Conservation (phyloP, 768 basidiomycete species). For the Asterophora lycoperdoides region DNA sequence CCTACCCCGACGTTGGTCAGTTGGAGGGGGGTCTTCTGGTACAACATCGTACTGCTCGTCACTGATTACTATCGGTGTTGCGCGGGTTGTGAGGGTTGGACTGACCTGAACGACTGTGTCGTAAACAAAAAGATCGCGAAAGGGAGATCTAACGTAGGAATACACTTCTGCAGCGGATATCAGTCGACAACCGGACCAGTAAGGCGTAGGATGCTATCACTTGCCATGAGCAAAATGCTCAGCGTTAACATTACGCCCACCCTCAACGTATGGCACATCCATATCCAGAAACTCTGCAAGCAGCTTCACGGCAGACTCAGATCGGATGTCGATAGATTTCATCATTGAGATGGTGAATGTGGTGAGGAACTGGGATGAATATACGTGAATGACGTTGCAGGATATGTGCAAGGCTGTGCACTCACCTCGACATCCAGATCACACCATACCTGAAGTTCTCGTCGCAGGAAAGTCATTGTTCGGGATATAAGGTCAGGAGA, state of each 20-base stretch:
- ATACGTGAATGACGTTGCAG: constrained; percentile 10
- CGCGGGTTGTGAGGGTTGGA: neutral
- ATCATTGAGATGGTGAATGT: constrained; percentile 86
- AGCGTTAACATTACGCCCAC: constrained; percentile 61
- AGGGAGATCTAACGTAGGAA: constrained; percentile 84
- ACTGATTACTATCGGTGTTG: constrained; percentile 8
- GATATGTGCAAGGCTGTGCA: neutral
- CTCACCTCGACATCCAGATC: constrained; percentile 85
- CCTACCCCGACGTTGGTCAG: constrained; percentile 25
- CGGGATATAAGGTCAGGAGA: constrained; percentile 72
- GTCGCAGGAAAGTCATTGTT: constrained; percentile 74
- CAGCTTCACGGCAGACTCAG: constrained; percentile 79
- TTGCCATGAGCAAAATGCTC: constrained; percentile 94
- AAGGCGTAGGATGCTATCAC: too few species aligned
- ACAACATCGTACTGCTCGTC: constrained; percentile 55
- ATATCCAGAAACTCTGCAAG: constrained; percentile 88
- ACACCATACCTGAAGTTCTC: constrained; percentile 86
- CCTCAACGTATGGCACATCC: constrained; percentile 53
- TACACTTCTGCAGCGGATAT: constrained; percentile 64
- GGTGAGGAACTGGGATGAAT: constrained; percentile 68
- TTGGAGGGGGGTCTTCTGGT: constrained; percentile 35
- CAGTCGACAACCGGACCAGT: neutral
- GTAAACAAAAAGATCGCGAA: constrained; percentile 76
- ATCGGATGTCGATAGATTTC: constrained; percentile 90
- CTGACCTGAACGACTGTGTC: constrained; percentile 78